Conservation (phyloP, 2,329 filamentous ascomycete species). For the Scedosporium boydii region DNA sequence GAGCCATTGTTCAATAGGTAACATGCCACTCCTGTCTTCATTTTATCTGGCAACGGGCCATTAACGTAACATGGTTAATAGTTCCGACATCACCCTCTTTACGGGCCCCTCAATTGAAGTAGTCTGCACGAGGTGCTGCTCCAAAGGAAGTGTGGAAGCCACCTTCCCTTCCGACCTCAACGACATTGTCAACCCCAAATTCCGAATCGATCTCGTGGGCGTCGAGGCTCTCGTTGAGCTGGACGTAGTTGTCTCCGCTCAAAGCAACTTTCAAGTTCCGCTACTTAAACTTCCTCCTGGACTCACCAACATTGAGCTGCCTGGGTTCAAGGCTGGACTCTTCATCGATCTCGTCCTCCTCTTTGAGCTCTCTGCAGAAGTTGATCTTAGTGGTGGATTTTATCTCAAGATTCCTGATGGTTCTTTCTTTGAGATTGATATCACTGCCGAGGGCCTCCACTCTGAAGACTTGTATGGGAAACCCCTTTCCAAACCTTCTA, state of each 20-base stretch:
- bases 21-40: no score
- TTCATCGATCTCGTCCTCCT: constrained; percentile 6
- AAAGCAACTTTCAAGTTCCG: background rate
- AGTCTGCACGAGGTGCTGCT: constrained; percentile 6
- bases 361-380: background rate
- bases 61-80: background rate
- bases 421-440: constrained; percentile 8
- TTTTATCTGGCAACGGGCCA: background rate
- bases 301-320: background rate
- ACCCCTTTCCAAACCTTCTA: background rate
- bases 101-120: constrained; percentile 3
- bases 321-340: constrained; percentile 2
- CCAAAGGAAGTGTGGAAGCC: constrained; percentile 2
- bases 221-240: constrained; percentile 4
- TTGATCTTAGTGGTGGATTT: constrained; percentile 5
- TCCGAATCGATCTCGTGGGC: constrained; percentile 4
- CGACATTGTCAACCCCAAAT: constrained; percentile 7
- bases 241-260: constrained; percentile 1
- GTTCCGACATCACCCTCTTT: background rate
- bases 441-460: background rate
- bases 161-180: constrained; percentile 5
- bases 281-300: background rate
- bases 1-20: constrained; percentile 8
- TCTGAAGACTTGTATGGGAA: constrained; percentile 4
- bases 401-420: constrained; percentile 5